phyloP scores from a whole-genome alignment of 768 basidiomycete species.

The Pisolithus sp. region DNA sequence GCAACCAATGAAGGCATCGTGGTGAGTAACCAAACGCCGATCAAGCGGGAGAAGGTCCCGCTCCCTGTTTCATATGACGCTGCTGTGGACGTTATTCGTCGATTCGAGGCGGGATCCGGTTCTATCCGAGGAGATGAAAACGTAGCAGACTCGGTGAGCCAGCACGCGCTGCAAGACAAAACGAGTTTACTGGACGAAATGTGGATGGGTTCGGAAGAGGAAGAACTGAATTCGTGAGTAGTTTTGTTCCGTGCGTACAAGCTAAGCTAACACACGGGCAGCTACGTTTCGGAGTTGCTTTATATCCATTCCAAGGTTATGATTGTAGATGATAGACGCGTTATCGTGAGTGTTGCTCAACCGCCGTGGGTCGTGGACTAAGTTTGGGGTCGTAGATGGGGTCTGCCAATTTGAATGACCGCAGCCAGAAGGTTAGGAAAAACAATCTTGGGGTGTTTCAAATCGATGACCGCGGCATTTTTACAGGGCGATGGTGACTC shows the following conservation, averaged over 20 bases:
- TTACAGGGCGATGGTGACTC: conserved; percentile 85
- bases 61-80: conserved; percentile 64
- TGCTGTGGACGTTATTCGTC: conserved; percentile 58
- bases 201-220: conserved; percentile 80
- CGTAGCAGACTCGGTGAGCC: conserved; percentile 73
- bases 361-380: neutral
- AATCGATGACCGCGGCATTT: conserved; percentile 3
- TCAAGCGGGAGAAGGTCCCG: conserved; percentile 54
- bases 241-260: neutral
- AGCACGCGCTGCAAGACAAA: conserved; percentile 66
- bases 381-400: conserved; percentile 55
- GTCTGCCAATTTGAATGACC: conserved; percentile 89
- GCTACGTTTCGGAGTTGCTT: conserved; percentile 73
- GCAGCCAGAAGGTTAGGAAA: conserved; percentile 59
- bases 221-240: conserved; percentile 75
- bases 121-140: conserved; percentile 49
- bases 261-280: conserved; percentile 22
- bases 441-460: neutral
- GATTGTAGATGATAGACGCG: conserved; percentile 89
- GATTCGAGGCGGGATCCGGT: conserved; percentile 65
- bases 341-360: conserved; percentile 56
- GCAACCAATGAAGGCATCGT: conserved; percentile 45
- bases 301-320: conserved; percentile 89
- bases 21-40: conserved; percentile 44
- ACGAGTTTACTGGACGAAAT: conserved; percentile 64